These are phyloP conservation scores for Wickerhamia fluorescens DNA, from an alignment of 805 yeast genomes.

Conservation along the genomic window DNA sequence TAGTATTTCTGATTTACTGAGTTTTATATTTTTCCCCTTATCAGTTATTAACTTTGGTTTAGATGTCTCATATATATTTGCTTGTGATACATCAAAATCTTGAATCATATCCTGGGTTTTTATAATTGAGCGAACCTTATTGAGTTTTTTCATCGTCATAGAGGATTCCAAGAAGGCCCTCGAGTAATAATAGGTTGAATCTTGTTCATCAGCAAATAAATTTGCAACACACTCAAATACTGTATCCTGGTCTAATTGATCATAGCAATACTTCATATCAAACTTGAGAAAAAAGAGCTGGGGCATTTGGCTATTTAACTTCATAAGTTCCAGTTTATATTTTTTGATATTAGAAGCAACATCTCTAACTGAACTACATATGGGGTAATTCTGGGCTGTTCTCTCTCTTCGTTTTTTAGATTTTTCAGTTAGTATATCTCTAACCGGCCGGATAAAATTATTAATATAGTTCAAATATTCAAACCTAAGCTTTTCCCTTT, in stretches of 20 bases:
- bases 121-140: constrained; percentile 8
- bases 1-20: constrained; percentile 39
- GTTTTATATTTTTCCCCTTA: constrained; percentile 22
- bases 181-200: constrained; percentile 13
- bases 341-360: constrained; percentile 31
- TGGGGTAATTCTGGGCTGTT: constrained; percentile 13
- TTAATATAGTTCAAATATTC: constrained; percentile 28
- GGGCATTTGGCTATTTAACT: constrained; percentile 18
- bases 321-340: constrained; percentile 25
- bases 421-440: constrained; percentile 17
- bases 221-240: constrained; percentile 26
- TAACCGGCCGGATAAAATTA: constrained; percentile 38
- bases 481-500: constrained; percentile 23
- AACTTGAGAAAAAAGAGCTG: constrained; percentile 52
- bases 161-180: constrained; percentile 10
- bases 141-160: constrained; percentile 2
- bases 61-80: constrained; percentile 1
- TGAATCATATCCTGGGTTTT: constrained; percentile 9
- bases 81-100: constrained; percentile 8
- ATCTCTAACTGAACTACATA: constrained; percentile 38
- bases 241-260: constrained; percentile 50
- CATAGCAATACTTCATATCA: constrained; percentile 75
- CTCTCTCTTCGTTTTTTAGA: constrained; percentile 1
- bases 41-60: constrained; percentile 15
- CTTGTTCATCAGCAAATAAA: constrained; percentile 18